Evolutionary conservation across 129 eudicot genomes (phyloP), one percentile per base, ranked within the genome.

Genomic region (Tanacetum coccineum): DNA sequence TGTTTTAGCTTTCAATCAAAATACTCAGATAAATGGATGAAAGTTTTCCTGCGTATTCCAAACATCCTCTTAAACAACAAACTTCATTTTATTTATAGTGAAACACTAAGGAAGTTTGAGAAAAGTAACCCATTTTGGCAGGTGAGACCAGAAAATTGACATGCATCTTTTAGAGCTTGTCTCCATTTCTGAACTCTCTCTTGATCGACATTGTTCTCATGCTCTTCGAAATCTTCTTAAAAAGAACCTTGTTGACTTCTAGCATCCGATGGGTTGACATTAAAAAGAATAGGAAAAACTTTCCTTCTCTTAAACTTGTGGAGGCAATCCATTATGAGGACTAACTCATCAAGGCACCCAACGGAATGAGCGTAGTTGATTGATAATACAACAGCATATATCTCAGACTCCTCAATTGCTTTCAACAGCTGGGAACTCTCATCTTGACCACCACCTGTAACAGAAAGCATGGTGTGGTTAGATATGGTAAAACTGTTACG

Each of bases 401-500:
- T 53, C 3, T 17, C 9, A 52, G 57, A 52, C 22, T 52, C 57
- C 18, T 52, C 57, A 14, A 52, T 52, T 4, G 57, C 57, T 17
- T 51, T 51, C 12, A 13, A 51, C 9, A 51, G 57, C 11, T 15
- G 9, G 17, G 20, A 53, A 18, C 26, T 6, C 58, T 17, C 26
- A 53, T 53, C 58, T 53, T 53, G 58, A 25, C 58, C 58, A n/a
- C n/a, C n/a, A n/a, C n/a, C n/a, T n/a, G n/a, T n/a, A 15, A 18
- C 9, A 17, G 58, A 25, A 17, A 53, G 58, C 15, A 12, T 53
- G 2, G 6, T 53, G 26, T 18, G 58, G 58, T 53, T 25, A 18
- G 58, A 18, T 18, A 53, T 17, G 58, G 20, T 18, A 53, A 53
- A 53, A 18, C 7, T 1, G 58, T 53, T n/a, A 25, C 58, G 58